Evolutionary conservation across 2,329 filamentous ascomycete genomes (phyloP).

Genomic region (Cladophialophora immunda): DNA sequence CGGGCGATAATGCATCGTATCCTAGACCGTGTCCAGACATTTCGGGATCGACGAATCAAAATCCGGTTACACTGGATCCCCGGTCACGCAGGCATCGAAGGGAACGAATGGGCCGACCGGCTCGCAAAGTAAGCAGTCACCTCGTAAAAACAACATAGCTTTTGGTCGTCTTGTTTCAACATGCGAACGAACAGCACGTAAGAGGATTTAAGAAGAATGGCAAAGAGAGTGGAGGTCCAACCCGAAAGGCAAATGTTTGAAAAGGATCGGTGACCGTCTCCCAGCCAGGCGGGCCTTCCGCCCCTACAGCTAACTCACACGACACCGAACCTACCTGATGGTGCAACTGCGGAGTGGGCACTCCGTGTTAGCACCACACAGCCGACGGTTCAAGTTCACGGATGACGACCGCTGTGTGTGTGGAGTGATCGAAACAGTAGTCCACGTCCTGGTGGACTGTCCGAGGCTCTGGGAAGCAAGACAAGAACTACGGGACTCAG

Average conservation of each 20-base stretch:
- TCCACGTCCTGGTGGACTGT: slow-evolving; percentile 39
- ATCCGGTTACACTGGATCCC: background rate
- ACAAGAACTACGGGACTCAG: slow-evolving; percentile 26
- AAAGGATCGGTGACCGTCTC: slow-evolving; percentile 19
- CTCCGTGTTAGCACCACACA: slow-evolving; percentile 38
- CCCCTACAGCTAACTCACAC: slow-evolving; percentile 35
- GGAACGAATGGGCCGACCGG: background rate
- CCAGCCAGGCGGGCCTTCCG: slow-evolving; percentile 20
- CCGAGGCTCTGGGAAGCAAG: slow-evolving; percentile 37
- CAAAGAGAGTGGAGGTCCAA: background rate
- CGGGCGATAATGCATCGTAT: too few relatives aligned
- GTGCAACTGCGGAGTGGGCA: slow-evolving; percentile 39
- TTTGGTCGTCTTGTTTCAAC: too few relatives aligned
- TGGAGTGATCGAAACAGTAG: slow-evolving; percentile 38
- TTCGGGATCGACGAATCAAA: too few relatives aligned
- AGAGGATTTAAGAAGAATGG: too few relatives aligned
- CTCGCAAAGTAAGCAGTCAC: background rate
- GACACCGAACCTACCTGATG: slow-evolving; percentile 37
- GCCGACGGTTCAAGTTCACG: slow-evolving; percentile 22
- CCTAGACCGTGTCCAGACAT: too few relatives aligned
- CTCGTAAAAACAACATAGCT: too few relatives aligned
- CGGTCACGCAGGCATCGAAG: background rate
- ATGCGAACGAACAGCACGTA: too few relatives aligned
- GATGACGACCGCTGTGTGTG: slow-evolving; percentile 36
- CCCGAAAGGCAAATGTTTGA: background rate